Percentiles rank a stretch among this genome's conserved stretches.
phyloP scores from a whole-genome alignment of 164 flowering plant species.

The Sedum album region DNA sequence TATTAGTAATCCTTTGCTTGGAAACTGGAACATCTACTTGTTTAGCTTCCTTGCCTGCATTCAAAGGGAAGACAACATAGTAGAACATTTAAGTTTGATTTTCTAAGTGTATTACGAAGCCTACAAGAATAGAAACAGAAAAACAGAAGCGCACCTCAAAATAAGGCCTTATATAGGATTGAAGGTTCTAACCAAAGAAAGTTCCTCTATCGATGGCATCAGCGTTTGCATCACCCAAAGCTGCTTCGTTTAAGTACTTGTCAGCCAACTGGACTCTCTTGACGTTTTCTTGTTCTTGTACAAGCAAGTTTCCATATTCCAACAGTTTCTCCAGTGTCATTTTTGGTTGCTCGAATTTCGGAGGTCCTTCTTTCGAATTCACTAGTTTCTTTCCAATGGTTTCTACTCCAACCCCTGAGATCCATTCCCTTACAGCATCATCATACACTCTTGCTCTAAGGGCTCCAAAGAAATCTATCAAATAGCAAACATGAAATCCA shows the following conservation, averaged over 20 bases:
- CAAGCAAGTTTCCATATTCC: slow-evolving; percentile 64
- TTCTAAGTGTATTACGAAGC: not conserved
- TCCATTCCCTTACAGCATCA: slow-evolving; percentile 58
- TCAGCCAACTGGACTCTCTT: too few relatives aligned
- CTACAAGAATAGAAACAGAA: not conserved
- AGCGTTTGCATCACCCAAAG: too few relatives aligned
- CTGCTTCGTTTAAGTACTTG: slow-evolving; percentile 48
- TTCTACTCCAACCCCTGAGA: slow-evolving; percentile 36
- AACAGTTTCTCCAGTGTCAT: slow-evolving; percentile 54
- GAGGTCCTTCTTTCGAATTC: slow-evolving; percentile 60
- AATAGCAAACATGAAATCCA: too few relatives aligned
- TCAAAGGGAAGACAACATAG: not conserved
- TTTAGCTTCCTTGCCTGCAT: slow-evolving; percentile 39
- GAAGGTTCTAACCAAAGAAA: slow-evolving; percentile 38
- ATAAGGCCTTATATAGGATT: slow-evolving; percentile 12
- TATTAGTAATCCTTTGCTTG: slow-evolving; percentile 36
- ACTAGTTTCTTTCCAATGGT: slow-evolving; percentile 50
- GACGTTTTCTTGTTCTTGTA: slow-evolving; percentile 58
- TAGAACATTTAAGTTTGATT: not conserved
- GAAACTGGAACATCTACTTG: slow-evolving; percentile 37
- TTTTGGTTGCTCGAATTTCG: slow-evolving; percentile 54
- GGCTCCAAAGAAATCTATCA: slow-evolving; percentile 57
- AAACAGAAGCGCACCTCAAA: slow-evolving; percentile 21
- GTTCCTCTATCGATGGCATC: slow-evolving; percentile 41
- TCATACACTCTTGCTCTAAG: slow-evolving; percentile 62